phyloP scores from a whole-genome alignment of 805 yeast genomes.

The Kazachstania psychrophila region DNA sequence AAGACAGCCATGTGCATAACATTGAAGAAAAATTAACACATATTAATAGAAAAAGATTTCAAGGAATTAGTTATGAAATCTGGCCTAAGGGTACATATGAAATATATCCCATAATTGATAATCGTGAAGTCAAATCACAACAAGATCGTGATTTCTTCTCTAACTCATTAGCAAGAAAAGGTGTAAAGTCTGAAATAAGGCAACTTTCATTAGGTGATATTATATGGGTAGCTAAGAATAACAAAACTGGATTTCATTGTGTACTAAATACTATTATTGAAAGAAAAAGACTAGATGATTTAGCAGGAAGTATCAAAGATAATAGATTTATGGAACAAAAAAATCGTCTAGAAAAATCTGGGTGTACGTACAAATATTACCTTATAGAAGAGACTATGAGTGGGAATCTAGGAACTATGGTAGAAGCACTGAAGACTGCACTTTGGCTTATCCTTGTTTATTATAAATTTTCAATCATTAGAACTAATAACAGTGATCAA shows the following conservation, averaged over 20 bases:
- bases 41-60: conserved; percentile 17
- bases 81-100: conserved; percentile 62
- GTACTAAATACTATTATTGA: conserved; percentile 80
- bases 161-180: conserved; percentile 40
- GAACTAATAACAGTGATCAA: conserved; percentile 64
- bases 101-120: conserved; percentile 60
- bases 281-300: conserved; percentile 81
- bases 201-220: conserved; percentile 79
- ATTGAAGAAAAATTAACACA: no score
- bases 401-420: conserved; percentile 35
- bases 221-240: conserved; percentile 75
- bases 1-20: no score
- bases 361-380: conserved; percentile 59
- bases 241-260: conserved; percentile 46
- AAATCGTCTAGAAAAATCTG: conserved; percentile 58
- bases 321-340: conserved; percentile 89
- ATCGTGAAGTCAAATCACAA: conserved; percentile 66
- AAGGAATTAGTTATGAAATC: conserved; percentile 22
- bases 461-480: conserved; percentile 55
- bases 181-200: conserved; percentile 43
- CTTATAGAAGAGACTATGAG: conserved; percentile 66
- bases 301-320: conserved; percentile 72
- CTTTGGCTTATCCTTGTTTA: conserved; percentile 60
- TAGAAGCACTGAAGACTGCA: conserved; percentile 66
- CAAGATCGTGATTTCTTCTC: conserved; percentile 63